These are phyloP conservation scores for Avena atlantica DNA, from an alignment of 176 grass and related monocot genomes.

Conservation along the genomic window DNA sequence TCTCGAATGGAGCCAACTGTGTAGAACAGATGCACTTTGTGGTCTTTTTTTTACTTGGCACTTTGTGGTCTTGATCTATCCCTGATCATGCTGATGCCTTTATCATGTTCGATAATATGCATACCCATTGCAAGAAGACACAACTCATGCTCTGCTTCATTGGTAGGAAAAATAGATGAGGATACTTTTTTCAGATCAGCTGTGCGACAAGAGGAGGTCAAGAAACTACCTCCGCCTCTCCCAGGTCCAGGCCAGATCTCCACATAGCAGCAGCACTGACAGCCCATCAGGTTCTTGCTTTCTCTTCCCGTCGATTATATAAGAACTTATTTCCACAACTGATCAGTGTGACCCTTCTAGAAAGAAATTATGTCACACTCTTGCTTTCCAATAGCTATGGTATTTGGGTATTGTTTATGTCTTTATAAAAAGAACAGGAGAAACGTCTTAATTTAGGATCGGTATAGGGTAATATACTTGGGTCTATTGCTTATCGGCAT, in stretches of 20 bases:
- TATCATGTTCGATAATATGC: neutral
- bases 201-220: neutral
- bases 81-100: neutral
- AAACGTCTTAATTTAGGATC: neutral
- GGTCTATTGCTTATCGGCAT: neutral
- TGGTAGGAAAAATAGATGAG: no score
- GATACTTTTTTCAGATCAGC: neutral
- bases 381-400: neutral
- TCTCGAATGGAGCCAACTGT: no score
- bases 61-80: neutral
- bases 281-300: neutral
- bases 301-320: no score
- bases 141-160: no score
- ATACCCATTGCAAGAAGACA: neutral
- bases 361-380: no score
- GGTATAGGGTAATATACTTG: neutral
- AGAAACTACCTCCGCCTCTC: neutral
- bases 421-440: no score
- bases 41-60: neutral
- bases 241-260: neutral
- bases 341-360: no score
- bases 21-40: neutral
- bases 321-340: no score
- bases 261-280: neutral
- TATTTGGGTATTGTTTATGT: neutral